These are phyloP conservation scores for Sextonia rubra DNA, from an alignment of 164 flowering plant species.

Conservation along the genomic window DNA sequence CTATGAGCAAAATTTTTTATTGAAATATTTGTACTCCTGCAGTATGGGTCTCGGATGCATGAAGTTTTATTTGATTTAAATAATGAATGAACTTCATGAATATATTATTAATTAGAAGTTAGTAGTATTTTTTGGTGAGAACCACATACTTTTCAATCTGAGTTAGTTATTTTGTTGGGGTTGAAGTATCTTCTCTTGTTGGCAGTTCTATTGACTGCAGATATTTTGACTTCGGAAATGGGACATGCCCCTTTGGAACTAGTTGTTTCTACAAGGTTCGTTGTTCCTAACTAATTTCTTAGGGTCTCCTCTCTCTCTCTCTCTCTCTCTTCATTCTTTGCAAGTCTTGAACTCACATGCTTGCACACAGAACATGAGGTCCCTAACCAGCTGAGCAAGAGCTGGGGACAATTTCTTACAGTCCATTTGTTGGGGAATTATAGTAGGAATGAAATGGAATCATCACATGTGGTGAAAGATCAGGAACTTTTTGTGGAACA, in stretches of 20 bases:
- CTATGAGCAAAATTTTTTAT: neutral
- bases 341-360: no score
- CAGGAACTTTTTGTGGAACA: no score
- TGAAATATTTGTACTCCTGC: neutral
- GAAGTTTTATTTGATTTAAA: neutral
- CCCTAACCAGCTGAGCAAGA: no score
- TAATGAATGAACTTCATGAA: neutral
- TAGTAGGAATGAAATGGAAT: no score
- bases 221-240: conserved; percentile 94
- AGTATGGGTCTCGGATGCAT: neutral
- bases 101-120: no score
- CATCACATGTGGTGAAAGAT: no score
- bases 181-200: conserved; percentile 5
- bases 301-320: neutral
- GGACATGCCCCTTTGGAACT: conserved; percentile 86
- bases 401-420: no score
- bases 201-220: conserved; percentile 93
- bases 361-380: no score
- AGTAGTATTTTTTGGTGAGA: neutral
- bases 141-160: conserved; percentile 1
- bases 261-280: conserved; percentile 96
- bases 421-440: no score
- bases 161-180: conserved; percentile 1
- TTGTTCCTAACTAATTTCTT: neutral
- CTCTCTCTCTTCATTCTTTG: no score